Base-by-base conservation (phyloP, 352 stramenopile genomes). In the Phytophthora nicotianae region DNA sequence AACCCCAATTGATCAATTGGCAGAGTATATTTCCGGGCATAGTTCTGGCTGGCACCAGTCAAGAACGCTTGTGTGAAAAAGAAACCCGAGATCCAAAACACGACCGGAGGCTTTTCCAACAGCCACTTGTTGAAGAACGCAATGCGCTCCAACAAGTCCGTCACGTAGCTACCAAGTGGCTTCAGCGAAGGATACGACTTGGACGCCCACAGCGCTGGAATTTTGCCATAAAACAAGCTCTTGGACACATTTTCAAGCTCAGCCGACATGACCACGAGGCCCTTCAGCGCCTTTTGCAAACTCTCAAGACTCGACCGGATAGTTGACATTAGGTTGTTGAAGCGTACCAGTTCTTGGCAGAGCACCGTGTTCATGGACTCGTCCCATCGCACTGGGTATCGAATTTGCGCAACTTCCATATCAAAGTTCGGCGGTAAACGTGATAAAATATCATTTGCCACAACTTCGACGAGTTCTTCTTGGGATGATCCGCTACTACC, bases 21-120 rank as follows among this genome's bases (percentile, higher is more conserved):
- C 37, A 97, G 74, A 58, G 86, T 92, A 65, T 98, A 95, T 60
- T 94, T 93, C 2, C 95, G 79, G 9, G 95, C 95, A 55, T 83
- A 98, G 63, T 98, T 98, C 66, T 98, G 95, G 56, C 95, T 93
- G 37, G 90, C 93, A 26, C 95, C 95, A 0, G 95, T 98, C 42
- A 98, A 73, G 70, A 98, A 98, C 13, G 95, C 93, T 74, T 98
- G 90, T 3, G 95, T 97, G 76, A 98, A 98, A 74, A 98, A 98
- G 68, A 98, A 98, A 0, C 95, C 93, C 17, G 83, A 96, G 53
- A 98, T 86, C 95, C 95, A 98, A 70, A 96, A 98, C 7, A 97
- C 83, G 8, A 81, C 70, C 4, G 93, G 94, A 11, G 91, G 79
- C 17, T 89, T 91, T 50, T 93, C 77, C 24, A 97, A 67, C 7